Base-by-base conservation (phyloP, 495 filamentous ascomycete species). In the Penicillium bovifimosum region DNA sequence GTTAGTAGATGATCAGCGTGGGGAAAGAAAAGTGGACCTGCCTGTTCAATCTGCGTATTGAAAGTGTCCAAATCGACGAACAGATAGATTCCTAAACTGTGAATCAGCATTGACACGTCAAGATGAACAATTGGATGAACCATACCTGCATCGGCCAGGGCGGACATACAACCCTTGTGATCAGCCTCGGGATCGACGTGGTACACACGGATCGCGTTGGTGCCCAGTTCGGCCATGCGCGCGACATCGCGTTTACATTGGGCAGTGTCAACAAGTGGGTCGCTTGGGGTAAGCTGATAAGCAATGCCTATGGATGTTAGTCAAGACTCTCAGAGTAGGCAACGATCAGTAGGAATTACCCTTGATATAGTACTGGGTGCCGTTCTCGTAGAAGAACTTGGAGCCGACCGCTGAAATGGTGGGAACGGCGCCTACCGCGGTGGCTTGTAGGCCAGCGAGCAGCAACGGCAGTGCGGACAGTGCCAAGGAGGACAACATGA, bases 151-250 rank as follows among this genome's bases (percentile, higher is more conserved):
- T 84, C 75, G 16, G 76, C 79, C 64, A 90, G 82, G 11, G 78
- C 82, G 10, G 67, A 71, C 85, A 90, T 88, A 67, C 86, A 89
- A 27, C 77, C 86, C 50, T 78, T 86, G 68, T 96, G 90, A 59
- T 92, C 76, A 26, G 60, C 79, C 14, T 63, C 61, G 3, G 87
- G 64, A 58, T 92, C 86, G 47, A 95, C 90, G 63, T 95, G 90
- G 68, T 96, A 96, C 39, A 95, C 87, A 39, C 90, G 88, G 61
- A 96, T 91, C 16, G 86, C 75, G 64, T 96, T 96, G 67, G 87
- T 77, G 50, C 88, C 88, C 41, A 96, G 67, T 32, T 82, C 80
- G 61, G 87, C 71, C 90, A 96, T 96, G 47, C 88, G 77, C 14
- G 69, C 67, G 35, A 86, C 84, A 73, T 96, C 90, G 41, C 83